Conservation (phyloP, 2,329 filamentous ascomycete species). For the Tolypocladium ophioglossoides region DNA sequence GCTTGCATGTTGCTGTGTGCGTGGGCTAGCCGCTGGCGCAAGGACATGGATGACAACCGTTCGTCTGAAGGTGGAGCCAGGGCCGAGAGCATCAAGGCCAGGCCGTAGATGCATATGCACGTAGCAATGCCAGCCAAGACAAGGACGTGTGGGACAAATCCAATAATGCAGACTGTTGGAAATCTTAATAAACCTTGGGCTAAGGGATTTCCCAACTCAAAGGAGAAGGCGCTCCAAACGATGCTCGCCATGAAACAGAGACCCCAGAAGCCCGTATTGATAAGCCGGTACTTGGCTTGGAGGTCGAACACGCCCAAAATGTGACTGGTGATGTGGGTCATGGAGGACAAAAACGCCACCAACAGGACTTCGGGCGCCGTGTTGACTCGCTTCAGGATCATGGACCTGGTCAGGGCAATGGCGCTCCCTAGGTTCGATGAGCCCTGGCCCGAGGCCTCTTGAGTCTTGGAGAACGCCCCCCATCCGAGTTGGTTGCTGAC, state of each 20-base stretch:
- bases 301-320: constrained; percentile 69
- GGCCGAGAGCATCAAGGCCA: constrained; percentile 69
- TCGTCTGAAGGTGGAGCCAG: constrained; percentile 18
- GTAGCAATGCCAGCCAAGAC: constrained; percentile 68
- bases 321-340: constrained; percentile 82
- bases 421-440: constrained; percentile 13
- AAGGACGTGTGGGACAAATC: constrained; percentile 88
- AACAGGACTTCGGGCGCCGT: constrained; percentile 82
- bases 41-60: constrained; percentile 22
- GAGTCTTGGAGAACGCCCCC: constrained; percentile 46
- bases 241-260: constrained; percentile 83
- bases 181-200: constrained; percentile 67
- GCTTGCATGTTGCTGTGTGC: constrained; percentile 89
- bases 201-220: constrained; percentile 48
- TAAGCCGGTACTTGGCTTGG: constrained; percentile 67
- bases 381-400: constrained; percentile 72
- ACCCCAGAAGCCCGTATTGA: constrained; percentile 85
- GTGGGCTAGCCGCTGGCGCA: constrained; percentile 50
- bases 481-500: constrained; percentile 71
- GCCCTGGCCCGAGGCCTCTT: constrained; percentile 22
- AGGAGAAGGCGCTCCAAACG: constrained; percentile 59
- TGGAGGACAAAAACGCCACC: constrained; percentile 76
- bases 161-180: constrained; percentile 88
- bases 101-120: constrained; percentile 65
- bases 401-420: constrained; percentile 46